A percentile compares a stretch with the other conserved stretches of the same genome.
Conservation (phyloP, 257 asterid species). For the Nicotiana undulata region DNA sequence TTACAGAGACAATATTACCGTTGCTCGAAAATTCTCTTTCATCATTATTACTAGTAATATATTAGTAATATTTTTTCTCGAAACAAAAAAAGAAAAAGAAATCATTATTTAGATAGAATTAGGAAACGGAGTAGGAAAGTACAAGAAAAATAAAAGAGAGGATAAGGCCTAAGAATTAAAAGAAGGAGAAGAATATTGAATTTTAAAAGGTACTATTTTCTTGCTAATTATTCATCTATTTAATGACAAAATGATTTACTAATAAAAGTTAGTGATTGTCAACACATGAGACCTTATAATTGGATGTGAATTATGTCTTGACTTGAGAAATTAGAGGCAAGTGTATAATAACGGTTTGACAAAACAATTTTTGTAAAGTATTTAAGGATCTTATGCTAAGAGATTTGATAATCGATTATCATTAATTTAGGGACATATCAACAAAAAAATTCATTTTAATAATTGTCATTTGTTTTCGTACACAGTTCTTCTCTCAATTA, state of each 20-base stretch:
- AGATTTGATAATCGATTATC: background rate
- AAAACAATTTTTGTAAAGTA: conserved; percentile 15
- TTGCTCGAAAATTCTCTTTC: no score
- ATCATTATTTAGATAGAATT: no score
- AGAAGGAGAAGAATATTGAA: background rate
- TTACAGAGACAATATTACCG: no score
- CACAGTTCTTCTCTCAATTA: no score
- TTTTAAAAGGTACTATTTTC: background rate
- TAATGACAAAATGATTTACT: background rate
- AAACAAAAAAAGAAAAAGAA: no score
- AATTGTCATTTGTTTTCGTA: conserved; percentile 11
- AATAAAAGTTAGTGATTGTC: background rate
- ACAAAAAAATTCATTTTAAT: background rate
- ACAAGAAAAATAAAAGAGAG: no score
- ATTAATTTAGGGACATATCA: background rate
- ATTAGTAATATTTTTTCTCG: no score
- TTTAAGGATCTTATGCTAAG: conserved; percentile 15
- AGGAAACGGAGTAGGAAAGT: no score
- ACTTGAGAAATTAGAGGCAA: conserved; percentile 19
- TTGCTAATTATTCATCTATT: background rate
- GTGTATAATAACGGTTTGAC: conserved; percentile 18
- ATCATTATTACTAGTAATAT: no score
- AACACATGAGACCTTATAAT: conserved; percentile 9
- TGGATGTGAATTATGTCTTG: conserved; percentile 20
- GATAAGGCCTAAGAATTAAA: no score